Percentiles rank a stretch among this genome's conserved stretches.
Conservation (phyloP, 1,139 yeast species). For the Magnusiomyces suaveolens region DNA sequence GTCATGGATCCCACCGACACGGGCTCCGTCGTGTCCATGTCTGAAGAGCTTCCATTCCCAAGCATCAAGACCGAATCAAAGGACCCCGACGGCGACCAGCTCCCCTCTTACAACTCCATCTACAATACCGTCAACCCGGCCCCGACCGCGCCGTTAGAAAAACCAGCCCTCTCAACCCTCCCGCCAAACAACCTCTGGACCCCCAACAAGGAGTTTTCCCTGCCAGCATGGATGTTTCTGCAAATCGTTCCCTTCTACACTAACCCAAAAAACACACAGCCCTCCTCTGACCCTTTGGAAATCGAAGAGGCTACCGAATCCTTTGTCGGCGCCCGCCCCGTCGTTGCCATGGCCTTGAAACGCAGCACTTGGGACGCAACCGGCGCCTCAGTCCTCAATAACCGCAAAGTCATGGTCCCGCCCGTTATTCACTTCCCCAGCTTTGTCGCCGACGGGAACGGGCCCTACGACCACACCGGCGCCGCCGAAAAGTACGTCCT, state of each 20-base stretch:
- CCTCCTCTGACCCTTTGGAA: constrained; percentile 3
- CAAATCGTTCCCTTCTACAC: constrained; percentile 69
- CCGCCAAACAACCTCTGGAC: constrained; percentile 28
- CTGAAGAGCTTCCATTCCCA: neutral
- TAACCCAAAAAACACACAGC: constrained; percentile 26
- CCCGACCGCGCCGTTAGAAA: neutral
- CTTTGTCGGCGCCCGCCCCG: constrained; percentile 48
- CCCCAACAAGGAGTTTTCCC: constrained; percentile 45
- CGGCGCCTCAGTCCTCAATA: constrained; percentile 45
- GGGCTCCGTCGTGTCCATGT: neutral
- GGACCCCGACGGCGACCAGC: neutral
- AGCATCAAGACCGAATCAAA: neutral
- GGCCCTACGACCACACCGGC: neutral
- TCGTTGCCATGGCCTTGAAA: constrained; percentile 65
- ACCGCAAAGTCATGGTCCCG: constrained; percentile 53
- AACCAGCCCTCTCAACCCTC: neutral
- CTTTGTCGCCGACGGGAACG: constrained; percentile 61
- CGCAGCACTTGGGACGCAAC: constrained; percentile 43
- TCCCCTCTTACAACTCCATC: constrained; percentile 1
- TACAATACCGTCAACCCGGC: neutral
- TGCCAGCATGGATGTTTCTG: constrained; percentile 82
- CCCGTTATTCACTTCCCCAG: constrained; percentile 59
- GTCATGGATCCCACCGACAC: too few species aligned
- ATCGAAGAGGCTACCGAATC: constrained; percentile 26
- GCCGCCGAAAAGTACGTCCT: constrained; percentile 42